phyloP scores from a whole-genome alignment of 2,329 filamentous ascomycete genomes.

The Aspergillus pseudoviridinutans region DNA sequence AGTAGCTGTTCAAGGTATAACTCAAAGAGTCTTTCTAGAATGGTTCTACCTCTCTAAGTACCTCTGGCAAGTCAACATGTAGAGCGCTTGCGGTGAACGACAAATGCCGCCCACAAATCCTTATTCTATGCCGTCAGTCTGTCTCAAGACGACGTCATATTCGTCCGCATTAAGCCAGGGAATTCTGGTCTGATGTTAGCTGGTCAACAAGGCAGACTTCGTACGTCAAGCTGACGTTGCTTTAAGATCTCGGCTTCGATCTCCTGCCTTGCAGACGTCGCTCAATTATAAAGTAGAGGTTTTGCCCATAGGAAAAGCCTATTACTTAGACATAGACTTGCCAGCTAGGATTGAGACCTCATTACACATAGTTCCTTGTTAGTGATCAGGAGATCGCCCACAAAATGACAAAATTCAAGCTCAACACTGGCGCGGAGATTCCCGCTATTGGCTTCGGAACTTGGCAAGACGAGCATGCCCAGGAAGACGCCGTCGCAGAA shows the following conservation, averaged over 20 bases:
- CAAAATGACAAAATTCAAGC: slow-evolving; percentile 35
- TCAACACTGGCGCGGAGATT: slow-evolving; percentile 47
- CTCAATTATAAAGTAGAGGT: not conserved
- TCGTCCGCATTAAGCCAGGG: not conserved
- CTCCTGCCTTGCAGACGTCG: not conserved
- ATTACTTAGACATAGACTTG: not conserved
- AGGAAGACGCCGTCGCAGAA: slow-evolving; percentile 47
- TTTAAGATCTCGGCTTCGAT: not conserved
- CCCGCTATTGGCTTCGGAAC: slow-evolving; percentile 52
- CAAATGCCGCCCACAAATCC: not conserved
- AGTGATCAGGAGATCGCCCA: not conserved
- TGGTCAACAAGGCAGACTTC: not conserved
- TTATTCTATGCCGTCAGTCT: not conserved
- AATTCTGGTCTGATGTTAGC: not conserved
- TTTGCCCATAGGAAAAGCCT: not conserved
- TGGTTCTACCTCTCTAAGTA: no score
- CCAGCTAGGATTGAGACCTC: not conserved
- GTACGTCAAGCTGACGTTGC: slow-evolving; percentile 19
- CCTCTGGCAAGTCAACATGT: not conserved
- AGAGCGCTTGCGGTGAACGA: not conserved
- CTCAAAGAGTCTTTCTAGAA: not conserved
- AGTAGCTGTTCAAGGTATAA: not conserved
- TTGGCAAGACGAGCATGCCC: slow-evolving; percentile 50
- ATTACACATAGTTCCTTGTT: not conserved
- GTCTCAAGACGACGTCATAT: not conserved